Base-by-base conservation (phyloP, 768 basidiomycete species). In the Suillus subaureus region DNA sequence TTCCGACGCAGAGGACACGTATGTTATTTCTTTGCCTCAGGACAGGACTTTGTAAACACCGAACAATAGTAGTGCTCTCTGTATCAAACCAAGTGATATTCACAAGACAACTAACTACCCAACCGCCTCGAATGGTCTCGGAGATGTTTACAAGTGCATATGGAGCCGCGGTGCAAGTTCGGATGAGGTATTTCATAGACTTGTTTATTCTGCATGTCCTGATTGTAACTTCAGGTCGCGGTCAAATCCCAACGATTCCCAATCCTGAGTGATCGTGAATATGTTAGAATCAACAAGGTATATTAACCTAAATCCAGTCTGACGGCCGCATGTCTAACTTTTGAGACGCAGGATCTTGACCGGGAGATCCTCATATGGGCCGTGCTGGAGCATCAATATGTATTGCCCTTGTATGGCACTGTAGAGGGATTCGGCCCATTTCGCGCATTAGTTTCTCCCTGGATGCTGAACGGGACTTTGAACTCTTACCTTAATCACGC, bases 111-210 rank as follows among this genome's bases (percentile, higher is more conserved):
- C 23, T 1, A 26, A 1, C 26, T 58, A 61, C 33, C 47, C 64
- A 26, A 62, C 61, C 23, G 33, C 60, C 11, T 37, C 42, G 4
- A 81, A 82, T 13, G 82, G 81, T 13, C 82, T 81, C 68, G 78
- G 80, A 18, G 82, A 83, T 69, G 76, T 83, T n/a, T 83, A 79
- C 79, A 78, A 71, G 61, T 80, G 78, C 3, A 60, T 8, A 13
- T 21, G 62, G 62, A 40, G 28, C 31, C 7, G 28, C 28, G 54
- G 18, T 3, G 16, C 37, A 58, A 26, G 37, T 18, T 40, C 16
- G 23, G 39, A 58, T 18, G 57, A 58, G 57, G 57, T 58, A 58
- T 40, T 26, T 28, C 23, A 58, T 28, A 40, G 9, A 40, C 16
- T 40, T 7, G 8, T 4, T 15, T 26, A 18, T 11, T 28, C 23